phyloP scores from a whole-genome alignment of 441 rosid species.

The Gossypium schwendimanii region DNA sequence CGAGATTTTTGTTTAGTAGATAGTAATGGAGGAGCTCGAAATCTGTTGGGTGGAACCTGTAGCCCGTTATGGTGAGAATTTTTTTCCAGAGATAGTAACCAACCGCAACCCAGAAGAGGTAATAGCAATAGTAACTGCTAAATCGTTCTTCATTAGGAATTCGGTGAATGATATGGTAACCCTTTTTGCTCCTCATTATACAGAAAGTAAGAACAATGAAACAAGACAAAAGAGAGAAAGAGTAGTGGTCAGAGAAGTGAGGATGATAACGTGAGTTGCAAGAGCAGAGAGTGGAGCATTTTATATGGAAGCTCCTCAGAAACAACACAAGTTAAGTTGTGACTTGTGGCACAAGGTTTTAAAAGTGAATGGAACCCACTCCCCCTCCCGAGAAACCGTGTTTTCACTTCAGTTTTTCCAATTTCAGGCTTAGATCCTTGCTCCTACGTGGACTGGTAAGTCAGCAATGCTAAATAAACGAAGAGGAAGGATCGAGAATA shows the following conservation, averaged over 20 bases:
- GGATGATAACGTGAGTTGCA: background rate
- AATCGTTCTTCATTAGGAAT: background rate
- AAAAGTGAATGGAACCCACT: background rate
- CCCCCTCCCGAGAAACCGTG: slow-evolving; percentile 2
- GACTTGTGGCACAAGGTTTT: background rate
- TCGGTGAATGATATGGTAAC: background rate
- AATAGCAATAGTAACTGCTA: slow-evolving; percentile 11
- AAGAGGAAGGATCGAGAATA: slow-evolving; percentile 6
- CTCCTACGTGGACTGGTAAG: background rate
- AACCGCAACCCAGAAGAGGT: slow-evolving; percentile 12
- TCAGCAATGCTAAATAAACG: background rate
- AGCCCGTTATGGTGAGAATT: slow-evolving; percentile 9
- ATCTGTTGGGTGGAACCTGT: slow-evolving; percentile 34
- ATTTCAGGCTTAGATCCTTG: background rate
- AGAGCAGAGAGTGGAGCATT: background rate
- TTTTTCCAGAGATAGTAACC: slow-evolving; percentile 10
- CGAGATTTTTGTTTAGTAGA: slow-evolving; percentile 18
- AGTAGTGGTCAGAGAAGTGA: too few relatives aligned
- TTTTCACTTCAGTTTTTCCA: slow-evolving; percentile 2
- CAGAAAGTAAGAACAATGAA: background rate
- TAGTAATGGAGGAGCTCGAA: slow-evolving; percentile 20
- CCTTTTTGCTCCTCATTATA: slow-evolving; percentile 14
- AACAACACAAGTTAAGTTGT: background rate
- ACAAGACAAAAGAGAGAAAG: background rate
- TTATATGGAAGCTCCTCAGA: background rate